Evolutionary conservation across 73 alveolate species (phyloP).

Genomic region (Paramecium biaurelia): DNA sequence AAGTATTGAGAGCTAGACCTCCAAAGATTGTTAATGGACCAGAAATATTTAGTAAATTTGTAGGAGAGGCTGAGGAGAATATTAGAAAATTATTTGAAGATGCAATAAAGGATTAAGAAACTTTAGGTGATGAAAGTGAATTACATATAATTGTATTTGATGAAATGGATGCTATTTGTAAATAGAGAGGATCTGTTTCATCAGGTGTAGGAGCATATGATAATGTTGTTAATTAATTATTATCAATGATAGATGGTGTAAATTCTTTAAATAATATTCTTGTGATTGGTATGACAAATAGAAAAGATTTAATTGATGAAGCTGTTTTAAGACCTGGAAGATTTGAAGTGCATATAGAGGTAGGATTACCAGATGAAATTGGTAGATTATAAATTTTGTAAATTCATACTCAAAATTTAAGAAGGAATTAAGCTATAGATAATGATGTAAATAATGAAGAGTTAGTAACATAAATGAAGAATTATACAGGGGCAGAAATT

Average conservation of each 20-base stretch:
- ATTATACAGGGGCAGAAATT: constrained; percentile 98
- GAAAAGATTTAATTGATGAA: constrained; percentile 99
- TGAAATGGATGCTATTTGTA: constrained; percentile 99
- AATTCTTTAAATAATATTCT: constrained; percentile 98
- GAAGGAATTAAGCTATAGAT: constrained; percentile 84
- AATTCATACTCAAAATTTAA: constrained; percentile 97
- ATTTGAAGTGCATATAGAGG: constrained; percentile 98
- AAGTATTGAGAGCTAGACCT: constrained; percentile 74
- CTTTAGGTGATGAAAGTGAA: constrained; percentile 44
- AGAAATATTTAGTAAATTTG: constrained; percentile 79
- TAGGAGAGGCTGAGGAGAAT: constrained; percentile 84
- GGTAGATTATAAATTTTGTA: constrained; percentile 97
- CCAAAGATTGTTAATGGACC: constrained; percentile 89
- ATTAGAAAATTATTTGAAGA: constrained; percentile 68
- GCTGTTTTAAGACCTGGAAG: constrained; percentile 99
- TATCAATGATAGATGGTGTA: constrained; percentile 99
- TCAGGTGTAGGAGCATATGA: constrained; percentile 99
- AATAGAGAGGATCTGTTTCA: constrained; percentile 97
- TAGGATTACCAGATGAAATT: constrained; percentile 97
- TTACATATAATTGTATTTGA: constrained; percentile 94
- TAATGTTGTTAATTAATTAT: constrained; percentile 98
- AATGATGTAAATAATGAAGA: constrained; percentile 84
- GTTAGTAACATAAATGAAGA: constrained; percentile 87
- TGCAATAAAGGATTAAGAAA: constrained; percentile 77
- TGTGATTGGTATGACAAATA: constrained; percentile 98